Base-by-base conservation (phyloP, 2,329 filamentous ascomycete species). In the Penicillium sp. region DNA sequence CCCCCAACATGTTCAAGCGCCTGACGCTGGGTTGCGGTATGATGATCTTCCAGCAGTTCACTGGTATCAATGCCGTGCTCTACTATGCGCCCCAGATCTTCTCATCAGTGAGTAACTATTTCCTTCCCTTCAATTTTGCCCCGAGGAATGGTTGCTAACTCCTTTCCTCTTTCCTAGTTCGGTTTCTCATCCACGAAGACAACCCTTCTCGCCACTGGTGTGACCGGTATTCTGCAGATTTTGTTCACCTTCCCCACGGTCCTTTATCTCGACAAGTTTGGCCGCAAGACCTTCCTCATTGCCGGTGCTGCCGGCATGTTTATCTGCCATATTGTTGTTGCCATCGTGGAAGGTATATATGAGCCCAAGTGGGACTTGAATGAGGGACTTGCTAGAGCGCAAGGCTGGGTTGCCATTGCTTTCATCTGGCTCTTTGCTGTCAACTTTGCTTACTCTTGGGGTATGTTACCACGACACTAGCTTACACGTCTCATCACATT, bases 321-420 rank as follows among this genome's bases (percentile, higher is more conserved):
- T n/a, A 74, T 79, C 5, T 89, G 85, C 66, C 87, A 89, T 67
- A 81, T 90, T 60, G 84, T 90, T 62, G 86, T 90, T 55, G 88
- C 85, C 31, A 84, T 58, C 8, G 59, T 67, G 7, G 61, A 67
- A 41, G 66, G 64, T 44, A 35, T 80, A 63, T 84, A 86, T 67
- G 73, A 84, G 33, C 67, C 83, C 60, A 71, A 80, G 9, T 91
- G 87, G 81, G 66, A 73, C 31, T 41, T 60, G 41, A 61, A 66
- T 26, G 35, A 58, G 42, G 63, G 61, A 0, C 69, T 77, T 0
- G 79, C 88, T 53, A 64, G 72, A 12, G 78, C 81, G 0, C 85
- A 86, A 2, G 88, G 88, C 1, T 91, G 88, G 88, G 88, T 78
- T 14, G 81, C 86, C 0, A 86, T 82, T 19, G 75, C 62, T 25